Conservation (phyloP, 495 filamentous ascomycete genomes). For the Bryoglossum gracile region DNA sequence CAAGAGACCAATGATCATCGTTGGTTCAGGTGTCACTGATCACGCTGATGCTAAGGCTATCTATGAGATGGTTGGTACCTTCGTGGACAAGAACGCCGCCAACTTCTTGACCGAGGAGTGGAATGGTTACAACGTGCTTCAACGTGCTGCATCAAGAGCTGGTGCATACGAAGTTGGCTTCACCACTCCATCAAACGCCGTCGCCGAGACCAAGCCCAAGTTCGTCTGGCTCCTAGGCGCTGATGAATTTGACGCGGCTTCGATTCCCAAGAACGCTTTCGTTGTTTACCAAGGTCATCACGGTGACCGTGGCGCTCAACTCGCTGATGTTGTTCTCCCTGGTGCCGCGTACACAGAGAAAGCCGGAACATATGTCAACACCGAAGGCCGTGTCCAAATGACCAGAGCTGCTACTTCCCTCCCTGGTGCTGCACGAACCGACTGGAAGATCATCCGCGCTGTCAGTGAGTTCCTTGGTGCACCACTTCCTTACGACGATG, state of each 20-base stretch:
- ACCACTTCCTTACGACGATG: conserved; percentile 85
- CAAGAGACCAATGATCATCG: conserved; percentile 89
- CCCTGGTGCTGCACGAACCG: conserved; percentile 82
- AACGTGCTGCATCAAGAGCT: conserved; percentile 81
- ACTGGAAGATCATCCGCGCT: conserved; percentile 98
- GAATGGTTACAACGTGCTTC: conserved; percentile 96
- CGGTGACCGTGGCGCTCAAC: conserved; percentile 84
- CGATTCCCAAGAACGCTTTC: conserved; percentile 90
- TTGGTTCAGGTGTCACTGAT: conserved; percentile 84
- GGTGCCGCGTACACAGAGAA: conserved; percentile 97
- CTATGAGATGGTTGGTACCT: conserved; percentile 79
- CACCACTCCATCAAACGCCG: conserved; percentile 66
- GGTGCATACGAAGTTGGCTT: conserved; percentile 96
- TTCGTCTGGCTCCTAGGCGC: conserved; percentile 96
- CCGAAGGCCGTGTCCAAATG: conserved; percentile 91
- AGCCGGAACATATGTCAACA: conserved; percentile 94
- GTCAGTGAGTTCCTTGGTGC: conserved; percentile 82
- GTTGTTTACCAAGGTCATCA: conserved; percentile 98
- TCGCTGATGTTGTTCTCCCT: conserved; percentile 90
- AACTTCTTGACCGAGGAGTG: conserved; percentile 87
- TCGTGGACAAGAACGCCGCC: conserved; percentile 82
- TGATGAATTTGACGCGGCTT: conserved; percentile 72
- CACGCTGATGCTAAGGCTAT: conserved; percentile 86
- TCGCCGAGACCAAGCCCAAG: conserved; percentile 79
- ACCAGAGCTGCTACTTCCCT: conserved; percentile 78